Conservation (phyloP, 352 stramenopile genomes). For the Hyaloperonospora arabidopsidis region DNA sequence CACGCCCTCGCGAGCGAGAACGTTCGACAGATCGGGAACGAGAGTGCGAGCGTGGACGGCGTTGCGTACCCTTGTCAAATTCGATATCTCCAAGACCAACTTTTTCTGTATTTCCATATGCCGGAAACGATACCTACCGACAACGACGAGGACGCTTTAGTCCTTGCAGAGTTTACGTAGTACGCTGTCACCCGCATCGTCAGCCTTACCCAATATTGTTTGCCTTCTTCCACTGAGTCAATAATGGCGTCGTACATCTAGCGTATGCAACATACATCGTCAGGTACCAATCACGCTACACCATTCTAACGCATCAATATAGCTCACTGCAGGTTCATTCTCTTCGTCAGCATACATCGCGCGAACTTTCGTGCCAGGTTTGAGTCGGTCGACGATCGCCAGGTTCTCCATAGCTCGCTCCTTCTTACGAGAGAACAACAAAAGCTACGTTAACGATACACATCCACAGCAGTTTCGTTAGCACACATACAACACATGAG, state of each 20-base stretch:
- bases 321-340: slow-evolving; percentile 79
- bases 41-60: slow-evolving; percentile 23
- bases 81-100: slow-evolving; percentile 93
- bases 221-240: slow-evolving; percentile 84
- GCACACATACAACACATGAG: neutral
- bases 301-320: neutral
- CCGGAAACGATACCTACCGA: slow-evolving; percentile 87
- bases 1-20: slow-evolving; percentile 34
- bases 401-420: slow-evolving; percentile 61
- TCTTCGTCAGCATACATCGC: slow-evolving; percentile 95
- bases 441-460: slow-evolving; percentile 47
- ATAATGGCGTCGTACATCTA: slow-evolving; percentile 95
- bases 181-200: neutral
- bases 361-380: slow-evolving; percentile 84
- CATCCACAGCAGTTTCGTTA: slow-evolving; percentile 2
- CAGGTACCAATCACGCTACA: neutral
- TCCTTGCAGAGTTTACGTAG: neutral
- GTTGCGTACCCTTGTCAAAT: slow-evolving; percentile 40
- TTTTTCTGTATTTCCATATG: slow-evolving; percentile 95
- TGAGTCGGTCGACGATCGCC: slow-evolving; percentile 65
- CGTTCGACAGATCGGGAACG: slow-evolving; percentile 31
- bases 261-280: neutral
- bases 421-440: slow-evolving; percentile 58
- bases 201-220: slow-evolving; percentile 57
- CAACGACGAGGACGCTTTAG: slow-evolving; percentile 1